Conservation (phyloP, 2,329 filamentous ascomycete genomes). For the Fusarium foetens region DNA sequence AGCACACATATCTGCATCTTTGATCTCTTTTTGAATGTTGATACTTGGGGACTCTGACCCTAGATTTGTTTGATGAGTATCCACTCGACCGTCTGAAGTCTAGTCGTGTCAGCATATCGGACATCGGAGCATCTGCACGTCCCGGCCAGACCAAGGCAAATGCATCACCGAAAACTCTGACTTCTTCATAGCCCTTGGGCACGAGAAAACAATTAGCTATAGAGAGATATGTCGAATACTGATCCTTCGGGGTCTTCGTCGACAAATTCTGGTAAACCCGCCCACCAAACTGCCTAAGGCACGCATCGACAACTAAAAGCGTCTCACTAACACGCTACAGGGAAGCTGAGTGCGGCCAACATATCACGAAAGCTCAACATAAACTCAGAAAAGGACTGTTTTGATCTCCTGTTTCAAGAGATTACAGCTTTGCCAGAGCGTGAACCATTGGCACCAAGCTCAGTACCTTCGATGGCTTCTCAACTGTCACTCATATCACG, state of each 20-base stretch:
- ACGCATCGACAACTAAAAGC: fast-evolving
- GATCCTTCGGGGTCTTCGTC: not conserved
- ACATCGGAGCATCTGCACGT: constrained; percentile 18
- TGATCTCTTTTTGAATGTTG: not conserved
- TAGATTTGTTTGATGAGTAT: too few species aligned
- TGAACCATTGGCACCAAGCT: constrained; percentile 21
- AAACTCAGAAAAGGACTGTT: constrained; percentile 44
- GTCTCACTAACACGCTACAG: not conserved
- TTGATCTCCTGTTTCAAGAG: constrained; percentile 38
- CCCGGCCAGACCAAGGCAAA: not conserved
- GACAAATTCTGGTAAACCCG: constrained; percentile 2
- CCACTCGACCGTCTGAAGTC: fast-evolving
- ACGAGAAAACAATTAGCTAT: fast-evolving
- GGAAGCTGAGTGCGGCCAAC: not conserved
- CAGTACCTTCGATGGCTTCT: constrained; percentile 10
- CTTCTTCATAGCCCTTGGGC: not conserved
- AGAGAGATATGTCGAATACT: constrained; percentile 1
- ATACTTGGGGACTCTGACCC: fast-evolving
- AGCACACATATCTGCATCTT: fast-evolving
- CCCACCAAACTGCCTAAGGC: not conserved
- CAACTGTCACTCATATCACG: constrained; percentile 17
- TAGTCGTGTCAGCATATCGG: constrained; percentile 19
- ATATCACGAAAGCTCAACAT: constrained; percentile 17
- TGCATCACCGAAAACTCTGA: not conserved
- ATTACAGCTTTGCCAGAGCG: constrained; percentile 43